Conservation (phyloP, 2,329 filamentous ascomycete genomes). For the Paracoccidioides brasiliensis region DNA sequence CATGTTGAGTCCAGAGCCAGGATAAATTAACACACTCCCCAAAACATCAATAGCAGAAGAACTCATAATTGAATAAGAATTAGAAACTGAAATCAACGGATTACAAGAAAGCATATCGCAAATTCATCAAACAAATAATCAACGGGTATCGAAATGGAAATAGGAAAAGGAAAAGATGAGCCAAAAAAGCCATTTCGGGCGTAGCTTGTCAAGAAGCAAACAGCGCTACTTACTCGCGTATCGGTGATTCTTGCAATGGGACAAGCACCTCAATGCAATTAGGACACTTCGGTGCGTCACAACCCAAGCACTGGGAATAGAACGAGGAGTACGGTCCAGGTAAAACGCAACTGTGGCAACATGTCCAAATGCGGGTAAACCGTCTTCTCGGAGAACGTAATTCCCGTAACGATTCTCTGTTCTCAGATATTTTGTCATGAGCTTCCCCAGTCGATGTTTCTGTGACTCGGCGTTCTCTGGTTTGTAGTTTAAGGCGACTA, state of each 20-base stretch:
- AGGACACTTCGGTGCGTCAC: constrained; percentile 4
- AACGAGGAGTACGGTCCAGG: constrained; percentile 8
- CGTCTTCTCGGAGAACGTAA: neutral
- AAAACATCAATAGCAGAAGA: neutral
- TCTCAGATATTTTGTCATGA: neutral
- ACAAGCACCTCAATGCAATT: constrained; percentile 3
- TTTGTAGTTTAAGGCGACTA: neutral
- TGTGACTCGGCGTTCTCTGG: too few relatives aligned
- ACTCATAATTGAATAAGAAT: neutral
- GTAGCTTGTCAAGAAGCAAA: neutral
- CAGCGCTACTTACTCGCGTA: neutral
- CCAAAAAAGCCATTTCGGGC: neutral
- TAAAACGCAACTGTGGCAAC: constrained; percentile 6
- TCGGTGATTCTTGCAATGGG: neutral
- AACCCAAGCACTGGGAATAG: constrained; percentile 5
- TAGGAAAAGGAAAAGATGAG: neutral
- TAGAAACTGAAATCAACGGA: neutral
- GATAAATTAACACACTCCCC: neutral
- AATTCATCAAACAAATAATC: neutral
- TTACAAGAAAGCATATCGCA: neutral
- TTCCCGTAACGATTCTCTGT: neutral
- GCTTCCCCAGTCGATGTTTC: neutral
- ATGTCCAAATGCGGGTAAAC: constrained; percentile 6
- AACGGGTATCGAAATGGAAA: neutral
- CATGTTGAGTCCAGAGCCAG: neutral